Conservation (phyloP, 306 rosid genomes). For the Vachellia pachyceras region DNA sequence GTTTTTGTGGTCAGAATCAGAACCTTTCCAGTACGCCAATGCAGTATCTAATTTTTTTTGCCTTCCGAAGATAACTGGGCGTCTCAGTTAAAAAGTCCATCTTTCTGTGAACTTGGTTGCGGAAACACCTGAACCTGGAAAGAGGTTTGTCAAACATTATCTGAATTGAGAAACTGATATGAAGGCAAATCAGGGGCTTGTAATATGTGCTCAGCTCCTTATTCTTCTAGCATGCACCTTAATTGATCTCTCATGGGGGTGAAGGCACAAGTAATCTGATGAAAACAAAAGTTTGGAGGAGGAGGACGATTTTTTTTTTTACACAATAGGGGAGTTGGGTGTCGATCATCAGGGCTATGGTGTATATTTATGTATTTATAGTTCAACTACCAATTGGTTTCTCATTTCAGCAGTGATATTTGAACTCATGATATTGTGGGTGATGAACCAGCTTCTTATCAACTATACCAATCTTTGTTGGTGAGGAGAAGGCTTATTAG, state of each 20-base stretch:
- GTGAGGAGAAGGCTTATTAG: constrained; percentile 42
- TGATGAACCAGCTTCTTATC: too few relatives aligned
- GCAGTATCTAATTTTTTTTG: neutral
- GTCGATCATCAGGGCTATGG: too few relatives aligned
- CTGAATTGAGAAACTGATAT: constrained; percentile 56
- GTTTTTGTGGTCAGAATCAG: constrained; percentile 16
- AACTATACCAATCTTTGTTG: too few relatives aligned
- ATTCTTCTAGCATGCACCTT: constrained; percentile 81
- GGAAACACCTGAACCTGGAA: constrained; percentile 52
- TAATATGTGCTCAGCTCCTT: constrained; percentile 80
- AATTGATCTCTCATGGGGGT: constrained; percentile 61
- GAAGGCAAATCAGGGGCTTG: constrained; percentile 79
- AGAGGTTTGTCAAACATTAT: constrained; percentile 48
- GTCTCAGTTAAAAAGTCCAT: neutral
- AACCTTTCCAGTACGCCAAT: constrained; percentile 7
- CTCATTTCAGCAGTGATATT: too few relatives aligned
- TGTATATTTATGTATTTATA: too few relatives aligned
- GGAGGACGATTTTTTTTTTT: constrained; percentile 21
- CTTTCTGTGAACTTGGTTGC: constrained; percentile 3
- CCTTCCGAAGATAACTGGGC: neutral
- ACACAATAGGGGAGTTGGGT: too few relatives aligned
- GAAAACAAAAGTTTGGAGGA: constrained; percentile 65
- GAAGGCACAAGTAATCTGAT: constrained; percentile 71
- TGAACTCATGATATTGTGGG: too few relatives aligned
- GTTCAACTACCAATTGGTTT: too few relatives aligned